Percentiles rank a stretch among this genome's conserved stretches.
These are phyloP conservation scores for Apiotrichum mycotoxinovorans DNA, from an alignment of 1,284 basidiomycete species.

Conservation along the genomic window DNA sequence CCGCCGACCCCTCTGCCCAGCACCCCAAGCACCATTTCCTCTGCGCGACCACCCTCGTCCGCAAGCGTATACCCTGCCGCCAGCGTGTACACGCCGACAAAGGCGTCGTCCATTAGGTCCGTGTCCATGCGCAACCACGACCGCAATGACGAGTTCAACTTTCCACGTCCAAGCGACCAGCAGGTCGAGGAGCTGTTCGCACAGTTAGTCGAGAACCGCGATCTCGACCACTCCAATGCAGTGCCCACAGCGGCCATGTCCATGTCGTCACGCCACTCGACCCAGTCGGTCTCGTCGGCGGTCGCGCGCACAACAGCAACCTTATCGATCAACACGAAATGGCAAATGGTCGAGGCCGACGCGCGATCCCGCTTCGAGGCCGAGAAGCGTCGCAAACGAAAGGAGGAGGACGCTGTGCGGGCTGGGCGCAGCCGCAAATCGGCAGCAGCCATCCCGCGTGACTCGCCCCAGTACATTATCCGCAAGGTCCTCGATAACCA, in stretches of 20 bases:
- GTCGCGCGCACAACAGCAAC: constrained; percentile 38
- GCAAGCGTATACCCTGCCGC: constrained; percentile 10
- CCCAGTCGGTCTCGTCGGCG: constrained; percentile 18
- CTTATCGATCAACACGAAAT: constrained; percentile 79
- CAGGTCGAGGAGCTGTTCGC: constrained; percentile 76
- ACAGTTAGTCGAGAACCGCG: constrained; percentile 65
- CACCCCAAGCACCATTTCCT: constrained; percentile 2
- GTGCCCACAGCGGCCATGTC: constrained; percentile 22
- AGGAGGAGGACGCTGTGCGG: constrained; percentile 56
- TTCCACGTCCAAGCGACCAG: constrained; percentile 68
- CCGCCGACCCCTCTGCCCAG: constrained; percentile 16
- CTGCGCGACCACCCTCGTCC: constrained; percentile 10
- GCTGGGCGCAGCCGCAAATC: constrained; percentile 53
- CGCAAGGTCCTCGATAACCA: constrained; percentile 37
- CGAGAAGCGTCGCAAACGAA: constrained; percentile 59
- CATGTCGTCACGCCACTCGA: constrained; percentile 27
- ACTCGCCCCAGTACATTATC: constrained; percentile 65
- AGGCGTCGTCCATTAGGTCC: neutral
- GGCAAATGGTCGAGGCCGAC: constrained; percentile 83
- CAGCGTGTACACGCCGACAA: constrained; percentile 10
- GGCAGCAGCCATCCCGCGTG: constrained; percentile 52
- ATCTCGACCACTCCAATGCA: constrained; percentile 50
- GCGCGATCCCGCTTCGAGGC: constrained; percentile 66
- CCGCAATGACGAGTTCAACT: constrained; percentile 58
- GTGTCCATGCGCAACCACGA: neutral